Percentiles rank a stretch among this genome's conserved stretches.
These are phyloP conservation scores for Dioszegia crocea DNA, from an alignment of 768 basidiomycete species.

Conservation along the genomic window DNA sequence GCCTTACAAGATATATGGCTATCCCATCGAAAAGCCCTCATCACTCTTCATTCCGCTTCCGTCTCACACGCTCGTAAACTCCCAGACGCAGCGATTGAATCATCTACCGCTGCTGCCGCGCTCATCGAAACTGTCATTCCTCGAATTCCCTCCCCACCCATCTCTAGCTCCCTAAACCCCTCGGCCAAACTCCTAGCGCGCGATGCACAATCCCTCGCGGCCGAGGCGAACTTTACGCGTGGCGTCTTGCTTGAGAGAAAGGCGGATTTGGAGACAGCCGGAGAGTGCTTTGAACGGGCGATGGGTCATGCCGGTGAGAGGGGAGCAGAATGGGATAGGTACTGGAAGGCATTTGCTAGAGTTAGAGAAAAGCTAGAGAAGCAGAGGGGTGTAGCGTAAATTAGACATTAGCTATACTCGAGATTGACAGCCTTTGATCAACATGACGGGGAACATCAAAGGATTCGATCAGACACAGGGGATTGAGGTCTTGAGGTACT, in stretches of 20 bases:
- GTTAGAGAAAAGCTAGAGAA: constrained; percentile 34
- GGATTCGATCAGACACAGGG: no score
- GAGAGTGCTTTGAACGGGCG: constrained; percentile 42
- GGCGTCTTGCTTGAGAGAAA: constrained; percentile 29
- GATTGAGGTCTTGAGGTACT: no score
- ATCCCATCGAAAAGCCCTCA: constrained; percentile 28
- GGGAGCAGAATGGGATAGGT: constrained; percentile 35
- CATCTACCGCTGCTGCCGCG: constrained; percentile 15
- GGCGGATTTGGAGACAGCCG: constrained; percentile 22
- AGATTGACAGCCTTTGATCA: no score
- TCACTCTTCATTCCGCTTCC: constrained; percentile 35
- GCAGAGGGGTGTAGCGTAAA: not conserved
- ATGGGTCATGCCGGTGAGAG: constrained; percentile 27
- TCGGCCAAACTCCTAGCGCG: constrained; percentile 27
- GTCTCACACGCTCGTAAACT: constrained; percentile 30
- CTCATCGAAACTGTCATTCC: constrained; percentile 6
- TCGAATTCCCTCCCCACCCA: constrained; percentile 1
- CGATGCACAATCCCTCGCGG: constrained; percentile 35
- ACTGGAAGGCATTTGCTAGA: constrained; percentile 38
- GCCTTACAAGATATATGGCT: constrained; percentile 39
- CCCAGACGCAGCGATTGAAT: constrained; percentile 7
- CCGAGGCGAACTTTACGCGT: constrained; percentile 33
- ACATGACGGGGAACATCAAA: no score
- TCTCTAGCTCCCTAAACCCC: constrained; percentile 12
- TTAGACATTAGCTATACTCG: no score